A percentile compares a stretch with the other conserved stretches of the same genome.
Evolutionary conservation across 805 yeast species (phyloP).

Genomic region (Kuraishia capsulata): DNA sequence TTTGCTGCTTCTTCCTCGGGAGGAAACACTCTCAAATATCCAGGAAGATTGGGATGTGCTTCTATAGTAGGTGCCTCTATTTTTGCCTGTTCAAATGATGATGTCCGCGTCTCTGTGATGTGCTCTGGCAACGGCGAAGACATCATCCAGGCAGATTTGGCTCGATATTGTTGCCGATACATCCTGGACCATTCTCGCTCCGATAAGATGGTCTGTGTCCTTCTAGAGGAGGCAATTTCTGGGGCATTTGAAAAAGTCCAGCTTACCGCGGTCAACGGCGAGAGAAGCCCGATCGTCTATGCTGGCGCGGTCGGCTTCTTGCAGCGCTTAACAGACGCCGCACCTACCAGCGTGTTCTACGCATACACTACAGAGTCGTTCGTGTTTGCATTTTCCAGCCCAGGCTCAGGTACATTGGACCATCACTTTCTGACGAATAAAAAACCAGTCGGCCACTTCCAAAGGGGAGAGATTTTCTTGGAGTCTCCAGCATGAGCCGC

Average conservation of each 20-base stretch:
- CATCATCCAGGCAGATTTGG: conserved; percentile 33
- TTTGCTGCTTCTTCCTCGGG: conserved; percentile 42
- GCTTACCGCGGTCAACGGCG: conserved; percentile 12
- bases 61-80: conserved; percentile 38
- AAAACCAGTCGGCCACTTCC: no score
- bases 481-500: no score
- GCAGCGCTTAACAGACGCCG: neutral
- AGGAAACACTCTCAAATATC: conserved; percentile 39
- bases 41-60: conserved; percentile 47
- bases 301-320: conserved; percentile 16
- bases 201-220: conserved; percentile 9
- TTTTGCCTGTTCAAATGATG: conserved; percentile 14
- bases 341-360: conserved; percentile 13
- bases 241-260: conserved; percentile 5
- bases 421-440: no score
- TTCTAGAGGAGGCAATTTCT: conserved; percentile 10
- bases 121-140: conserved; percentile 55
- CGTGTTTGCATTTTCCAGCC: conserved; percentile 23
- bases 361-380: conserved; percentile 30
- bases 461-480: no score
- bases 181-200: conserved; percentile 7
- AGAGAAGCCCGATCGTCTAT: conserved; percentile 8
- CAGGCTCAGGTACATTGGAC: neutral
- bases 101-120: conserved; percentile 18
- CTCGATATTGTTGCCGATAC: conserved; percentile 19